Evolutionary conservation across 2,329 filamentous ascomycete genomes (phyloP).

Genomic region (Colletotrichum theobromicola): DNA sequence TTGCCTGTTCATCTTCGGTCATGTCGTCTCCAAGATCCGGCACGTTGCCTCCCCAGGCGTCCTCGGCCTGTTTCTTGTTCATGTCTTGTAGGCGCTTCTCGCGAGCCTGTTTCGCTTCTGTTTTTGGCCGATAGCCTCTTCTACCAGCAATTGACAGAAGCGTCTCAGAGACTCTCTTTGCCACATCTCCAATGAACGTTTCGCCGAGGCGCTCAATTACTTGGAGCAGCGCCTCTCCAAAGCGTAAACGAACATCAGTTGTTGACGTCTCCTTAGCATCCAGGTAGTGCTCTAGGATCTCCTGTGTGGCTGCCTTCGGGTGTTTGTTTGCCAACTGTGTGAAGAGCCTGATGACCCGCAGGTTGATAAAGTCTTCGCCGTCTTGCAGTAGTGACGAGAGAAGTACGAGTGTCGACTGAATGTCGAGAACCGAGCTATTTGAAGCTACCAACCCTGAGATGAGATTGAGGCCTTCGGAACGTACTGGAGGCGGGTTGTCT

Average conservation of each 20-base stretch:
- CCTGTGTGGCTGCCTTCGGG: constrained; percentile 64
- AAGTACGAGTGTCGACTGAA: constrained; percentile 68
- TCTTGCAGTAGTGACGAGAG: constrained; percentile 69
- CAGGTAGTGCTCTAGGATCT: constrained; percentile 71
- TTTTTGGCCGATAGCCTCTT: constrained; percentile 65
- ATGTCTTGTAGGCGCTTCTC: constrained; percentile 53
- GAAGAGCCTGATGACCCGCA: constrained; percentile 70
- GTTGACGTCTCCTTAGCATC: constrained; percentile 63
- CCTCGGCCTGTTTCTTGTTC: constrained; percentile 55
- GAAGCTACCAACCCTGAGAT: constrained; percentile 61
- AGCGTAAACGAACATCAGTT: constrained; percentile 69
- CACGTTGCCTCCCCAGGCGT: constrained; percentile 60
- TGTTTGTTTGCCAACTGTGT: constrained; percentile 66
- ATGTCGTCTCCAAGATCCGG: constrained; percentile 52
- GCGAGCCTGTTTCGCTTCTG: constrained; percentile 58
- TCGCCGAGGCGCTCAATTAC: constrained; percentile 66
- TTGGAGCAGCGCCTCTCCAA: constrained; percentile 71
- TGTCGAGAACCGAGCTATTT: constrained; percentile 65
- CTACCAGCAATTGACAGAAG: constrained; percentile 70
- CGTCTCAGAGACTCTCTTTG: constrained; percentile 57
- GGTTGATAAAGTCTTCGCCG: constrained; percentile 73
- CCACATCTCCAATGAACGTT: constrained; percentile 59
- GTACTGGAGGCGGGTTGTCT: constrained; percentile 70
- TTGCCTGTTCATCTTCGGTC: constrained; percentile 46
- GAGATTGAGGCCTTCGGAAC: constrained; percentile 68